phyloP scores from a whole-genome alignment of 176 grass and related monocot species.

The Raddia distichophylla region DNA sequence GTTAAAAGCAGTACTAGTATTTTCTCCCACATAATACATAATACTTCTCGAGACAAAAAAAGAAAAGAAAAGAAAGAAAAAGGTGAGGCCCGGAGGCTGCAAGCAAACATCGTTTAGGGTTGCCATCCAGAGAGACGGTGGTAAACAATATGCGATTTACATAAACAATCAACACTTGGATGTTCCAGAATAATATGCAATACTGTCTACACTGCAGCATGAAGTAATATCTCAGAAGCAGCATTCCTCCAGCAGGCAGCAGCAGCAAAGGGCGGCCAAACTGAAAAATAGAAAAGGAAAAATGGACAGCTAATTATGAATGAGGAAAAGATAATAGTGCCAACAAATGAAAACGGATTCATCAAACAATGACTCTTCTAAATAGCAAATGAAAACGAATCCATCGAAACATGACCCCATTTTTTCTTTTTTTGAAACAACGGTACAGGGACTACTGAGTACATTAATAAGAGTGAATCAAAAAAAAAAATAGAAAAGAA shows the following conservation, averaged over 20 bases:
- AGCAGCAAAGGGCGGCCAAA: constrained; percentile 43
- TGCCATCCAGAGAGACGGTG: background rate
- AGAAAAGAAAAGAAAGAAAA: too few species aligned
- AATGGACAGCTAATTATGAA: background rate
- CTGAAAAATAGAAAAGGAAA: background rate
- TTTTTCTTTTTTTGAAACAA: too few species aligned
- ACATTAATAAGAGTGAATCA: too few species aligned
- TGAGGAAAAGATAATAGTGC: background rate
- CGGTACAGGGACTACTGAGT: too few species aligned
- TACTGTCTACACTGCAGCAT: background rate
- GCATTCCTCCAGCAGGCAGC: constrained; percentile 52
- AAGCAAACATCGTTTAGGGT: background rate
- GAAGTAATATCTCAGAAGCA: constrained; percentile 28
- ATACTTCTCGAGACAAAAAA: background rate
- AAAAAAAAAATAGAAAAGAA: too few species aligned
- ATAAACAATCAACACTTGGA: background rate
- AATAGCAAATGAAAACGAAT: too few species aligned
- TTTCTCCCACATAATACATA: too few species aligned
- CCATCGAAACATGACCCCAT: too few species aligned
- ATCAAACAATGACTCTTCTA: background rate
- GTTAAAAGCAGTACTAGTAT: too few species aligned
- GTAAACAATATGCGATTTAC: background rate
- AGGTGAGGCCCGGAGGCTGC: background rate
- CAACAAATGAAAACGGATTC: background rate
- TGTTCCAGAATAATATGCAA: background rate